Base-by-base conservation (phyloP, 257 asterid species). In the Salvia splendens region DNA sequence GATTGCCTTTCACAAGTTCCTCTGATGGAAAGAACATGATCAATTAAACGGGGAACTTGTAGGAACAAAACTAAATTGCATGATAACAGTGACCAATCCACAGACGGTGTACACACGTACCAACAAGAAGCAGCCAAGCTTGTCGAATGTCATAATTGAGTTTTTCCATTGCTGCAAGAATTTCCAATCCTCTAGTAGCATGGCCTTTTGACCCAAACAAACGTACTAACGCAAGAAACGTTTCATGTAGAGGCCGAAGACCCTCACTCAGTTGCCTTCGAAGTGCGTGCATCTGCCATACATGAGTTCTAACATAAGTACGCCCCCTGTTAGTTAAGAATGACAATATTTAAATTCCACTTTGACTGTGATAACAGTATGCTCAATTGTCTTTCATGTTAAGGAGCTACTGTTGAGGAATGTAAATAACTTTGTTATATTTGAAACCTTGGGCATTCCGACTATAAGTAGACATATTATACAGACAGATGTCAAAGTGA, bases 141-240 rank as follows among this genome's bases (percentile, higher is more conserved):
- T 82, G 87, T 56, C 96, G 88, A 72, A 93, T 90, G 87, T 93
- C 96, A 77, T 83, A 88, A 66, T 86, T 86, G 79, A 93, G 82
- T 77, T 90, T 90, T 81, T 93, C 99, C 99, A 93, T 93, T 50
- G 97, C 99, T 32, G 99, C 95, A 54, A 93, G 96, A 79, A 88
- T 85, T 77, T 93, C 99, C 64, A 86, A 83, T 71, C 99, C 99
- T 74, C 92, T 83, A 33, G 86, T 81, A 59, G 96, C 88, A 69
- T 58, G 92, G 59, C 99, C 99, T 73, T 88, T 84, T 14, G 91
- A 80, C 71, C 99, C 99, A 82, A 86, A 90, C 64, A 93, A 78
- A 53, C 99, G 96, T 72, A 88, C 77, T 82, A 93, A 83, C 24
- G 99, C 91, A 75, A 93, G 45, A 79, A 93, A 93, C 24, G 99